Conservation (phyloP, 441 rosid species). For the Populus hybrid region DNA sequence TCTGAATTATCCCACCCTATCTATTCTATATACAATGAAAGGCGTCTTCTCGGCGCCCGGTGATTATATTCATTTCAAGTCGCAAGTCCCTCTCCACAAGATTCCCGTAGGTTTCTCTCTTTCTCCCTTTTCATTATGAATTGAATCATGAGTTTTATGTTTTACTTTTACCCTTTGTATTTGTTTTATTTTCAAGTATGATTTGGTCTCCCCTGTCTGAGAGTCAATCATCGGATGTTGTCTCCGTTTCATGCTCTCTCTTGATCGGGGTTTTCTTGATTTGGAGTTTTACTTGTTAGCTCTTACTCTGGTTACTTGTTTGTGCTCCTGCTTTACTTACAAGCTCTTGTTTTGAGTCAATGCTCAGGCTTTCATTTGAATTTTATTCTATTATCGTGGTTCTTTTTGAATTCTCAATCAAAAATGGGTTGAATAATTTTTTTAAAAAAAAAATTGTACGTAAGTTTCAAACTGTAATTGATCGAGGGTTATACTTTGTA, state of each 20-base stretch:
- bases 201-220: background rate
- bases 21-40: conserved; percentile 51
- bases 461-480: background rate
- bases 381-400: too few species aligned
- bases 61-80: conserved; percentile 94
- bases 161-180: background rate
- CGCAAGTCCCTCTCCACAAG: conserved; percentile 99
- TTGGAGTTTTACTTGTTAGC: background rate
- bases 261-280: too few species aligned
- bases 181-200: background rate
- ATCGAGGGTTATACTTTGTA: background rate
- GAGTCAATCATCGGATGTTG: background rate
- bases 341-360: background rate
- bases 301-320: too few species aligned
- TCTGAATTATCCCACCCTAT: background rate
- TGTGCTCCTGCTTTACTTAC: too few species aligned
- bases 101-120: conserved; percentile 62
- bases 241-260: background rate
- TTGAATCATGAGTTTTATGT: conserved; percentile 9
- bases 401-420: background rate
- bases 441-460: too few species aligned
- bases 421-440: background rate
- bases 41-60: conserved; percentile 99
- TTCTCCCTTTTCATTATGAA: conserved; percentile 14
- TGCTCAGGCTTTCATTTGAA: background rate